Percentiles rank a stretch among this genome's conserved stretches.
phyloP scores from a whole-genome alignment of 1,139 yeast genomes.

The Schwanniomyces etchellsii region DNA sequence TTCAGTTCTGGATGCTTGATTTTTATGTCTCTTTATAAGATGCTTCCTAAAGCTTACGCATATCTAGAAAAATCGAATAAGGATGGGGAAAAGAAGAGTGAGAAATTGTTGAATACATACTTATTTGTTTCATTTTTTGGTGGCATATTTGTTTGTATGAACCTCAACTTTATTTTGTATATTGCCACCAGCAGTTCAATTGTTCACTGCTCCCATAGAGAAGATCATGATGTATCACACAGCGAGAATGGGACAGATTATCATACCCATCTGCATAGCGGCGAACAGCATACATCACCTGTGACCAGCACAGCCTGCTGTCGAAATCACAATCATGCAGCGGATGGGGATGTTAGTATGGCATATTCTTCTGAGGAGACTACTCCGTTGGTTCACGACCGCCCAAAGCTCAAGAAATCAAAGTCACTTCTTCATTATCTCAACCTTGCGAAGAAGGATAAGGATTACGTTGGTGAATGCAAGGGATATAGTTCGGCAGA shows the following conservation, averaged over 20 bases:
- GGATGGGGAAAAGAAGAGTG: conserved; percentile 6
- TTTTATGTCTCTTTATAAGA: conserved; percentile 68
- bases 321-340: not conserved
- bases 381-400: not conserved
- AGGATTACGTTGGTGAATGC: conserved; percentile 41
- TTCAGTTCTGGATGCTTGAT: conserved; percentile 74
- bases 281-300: not conserved
- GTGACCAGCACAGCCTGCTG: not conserved
- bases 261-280: conserved; percentile 8
- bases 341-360: not conserved
- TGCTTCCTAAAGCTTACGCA: conserved; percentile 63
- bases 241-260: not conserved
- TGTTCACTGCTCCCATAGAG: conserved; percentile 74
- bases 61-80: conserved; percentile 10
- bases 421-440: conserved; percentile 25
- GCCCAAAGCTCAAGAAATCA: conserved; percentile 5
- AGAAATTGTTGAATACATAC: conserved; percentile 19
- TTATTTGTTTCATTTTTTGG: conserved; percentile 46
- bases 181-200: conserved; percentile 73
- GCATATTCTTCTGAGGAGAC: not conserved
- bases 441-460: conserved; percentile 12
- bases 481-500: conserved; percentile 51
- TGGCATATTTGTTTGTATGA: conserved; percentile 59
- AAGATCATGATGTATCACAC: not conserved
- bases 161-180: conserved; percentile 63